Base-by-base conservation (phyloP, 495 filamentous ascomycete species). In the Trichoderma asperelloides region DNA sequence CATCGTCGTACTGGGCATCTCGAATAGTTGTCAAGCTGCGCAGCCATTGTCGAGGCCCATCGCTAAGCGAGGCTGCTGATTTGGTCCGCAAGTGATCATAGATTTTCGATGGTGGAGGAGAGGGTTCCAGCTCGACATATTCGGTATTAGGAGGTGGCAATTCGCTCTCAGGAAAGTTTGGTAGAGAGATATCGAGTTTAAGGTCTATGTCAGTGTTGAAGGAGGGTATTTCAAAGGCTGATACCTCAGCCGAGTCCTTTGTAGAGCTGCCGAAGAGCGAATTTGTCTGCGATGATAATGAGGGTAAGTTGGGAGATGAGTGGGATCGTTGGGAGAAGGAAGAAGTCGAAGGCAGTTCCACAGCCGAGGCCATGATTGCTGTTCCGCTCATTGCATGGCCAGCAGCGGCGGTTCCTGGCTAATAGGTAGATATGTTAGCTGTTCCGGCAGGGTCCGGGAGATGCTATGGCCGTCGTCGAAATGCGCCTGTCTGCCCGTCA, bases 371-470 rank as follows among this genome's bases (percentile, higher is more conserved):
- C 73, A 75, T 75, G 70, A 77, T 74, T 72, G 78, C 67, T 51
- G 74, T 78, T 65, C 78, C 78, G 71, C 71, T 77, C 81, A 83
- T 83, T 71, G 76, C 79, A 81, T 80, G 75, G 75, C 62, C 62
- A 60, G 55, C 55, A 60, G 21, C 16, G 55, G 55, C 55, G 25
- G 55, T 60, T 27, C 13, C 55, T 25, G 41, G 18, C 18, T 45
- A 13, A 47, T 47, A 12, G 4, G 13, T 47, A n/a, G 43, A 16
- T 11, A 11, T 21, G 55, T 27, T 12, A 25, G 4, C 4, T 28
- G 70, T 66, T 68, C 68, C 43, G 43, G 21, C 25, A 39, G 40
- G 27, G 6, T 41, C 13, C 28, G 25, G 15, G 16, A 27, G 63
- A 16, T 5, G 37, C 18, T 47, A 16, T 65, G 25, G 23, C 51